Base-by-base conservation (phyloP, 1,139 yeast genomes). In the Yamadazyma dendronema region DNA sequence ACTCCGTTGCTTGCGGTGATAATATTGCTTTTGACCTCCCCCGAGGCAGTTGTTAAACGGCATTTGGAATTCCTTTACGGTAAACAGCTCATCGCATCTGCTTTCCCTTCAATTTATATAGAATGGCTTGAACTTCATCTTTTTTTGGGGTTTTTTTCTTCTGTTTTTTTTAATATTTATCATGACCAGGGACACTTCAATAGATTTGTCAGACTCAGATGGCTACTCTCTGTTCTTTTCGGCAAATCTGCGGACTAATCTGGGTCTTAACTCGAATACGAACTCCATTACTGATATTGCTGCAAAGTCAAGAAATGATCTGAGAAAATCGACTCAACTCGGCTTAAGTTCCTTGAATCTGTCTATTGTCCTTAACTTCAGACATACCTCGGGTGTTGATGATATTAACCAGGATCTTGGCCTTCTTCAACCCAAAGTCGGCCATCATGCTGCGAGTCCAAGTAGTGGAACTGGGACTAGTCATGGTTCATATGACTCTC, bases 401-500 rank as follows among this genome's bases (percentile, higher is more conserved):
- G n/a, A n/a, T n/a, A n/a, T n/a, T n/a, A n/a, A 6, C 9, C 22
- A 19, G 22, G 9, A 19, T 19, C 9, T 19, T 7, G 22, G 22
- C 9, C 6, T 6, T 19, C 9, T 9, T 7, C 22, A 19, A 19
- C 6, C 6, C 9, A 19, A 19, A 9, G 22, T 9, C 9, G 9
- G 22, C 6, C 6, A 6, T 9, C 22, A 19, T 19, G 9, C 6
- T 19, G 8, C 22, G 9, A 6, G 22, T 7, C 22, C 22, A 6
- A 19, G 22, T 19, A 24, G 6, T 12, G 12, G 6, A 4, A 24
- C 13, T 12, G 5, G 26, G 9, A 11, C 12, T 19, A 30, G 33
- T 3, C 24, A 2, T 12, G 16, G 11, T 21, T 28, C 12, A 11
- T 29, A 15, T 8, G 13, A 17, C 17, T 35, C 44, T 12, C 29